Base-by-base conservation (phyloP, 208 protist genomes). In the Trypanosoma vivax region DNA sequence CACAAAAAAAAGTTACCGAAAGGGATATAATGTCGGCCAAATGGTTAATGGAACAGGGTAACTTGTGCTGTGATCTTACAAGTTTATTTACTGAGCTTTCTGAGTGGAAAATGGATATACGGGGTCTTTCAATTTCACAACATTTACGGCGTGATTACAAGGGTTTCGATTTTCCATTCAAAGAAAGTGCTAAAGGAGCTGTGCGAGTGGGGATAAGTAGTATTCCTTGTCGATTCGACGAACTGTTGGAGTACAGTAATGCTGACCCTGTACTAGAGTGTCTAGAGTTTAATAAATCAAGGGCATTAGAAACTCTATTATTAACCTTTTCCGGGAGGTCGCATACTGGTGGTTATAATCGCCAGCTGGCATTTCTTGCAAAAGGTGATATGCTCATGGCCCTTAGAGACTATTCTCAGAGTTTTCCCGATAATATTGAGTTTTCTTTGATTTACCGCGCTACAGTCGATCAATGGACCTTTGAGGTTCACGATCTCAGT, bases 71-170 rank as follows among this genome's bases (percentile, higher is more conserved):
- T 50, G 43, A 66, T 25, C 6, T 34, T 10, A 37, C 40, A 33
- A 48, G 48, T 29, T 38, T 88, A 10, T 88, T 73, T 66, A 65
- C 49, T 13, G 82, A 79, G 31, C 65, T 91, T 1, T 68, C 64
- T 5, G 31, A 48, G 28, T 91, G 83, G 79, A 90, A 89, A 56
- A 63, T 75, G 13, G 83, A 94, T 35, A 81, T 91, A 21, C 65
- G 86, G 27, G 37, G 28, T n/a, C 70, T 94, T 10, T 79, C 66
- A 19, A 48, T 90, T 3, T 50, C 61, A 21, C 67, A 94, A 40
- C 86, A 90, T 50, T 54, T 91, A 42, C 61, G 72, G 23, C 71
- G 87, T 2, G 87, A 94, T 54, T 91, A 84, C 64, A 94, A 94
- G 50, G 43, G 61, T 18, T 94, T 89, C 45, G 64, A 68, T 16